Conservation (phyloP, 306 rosid genomes). For the Arachis stenosperma region DNA sequence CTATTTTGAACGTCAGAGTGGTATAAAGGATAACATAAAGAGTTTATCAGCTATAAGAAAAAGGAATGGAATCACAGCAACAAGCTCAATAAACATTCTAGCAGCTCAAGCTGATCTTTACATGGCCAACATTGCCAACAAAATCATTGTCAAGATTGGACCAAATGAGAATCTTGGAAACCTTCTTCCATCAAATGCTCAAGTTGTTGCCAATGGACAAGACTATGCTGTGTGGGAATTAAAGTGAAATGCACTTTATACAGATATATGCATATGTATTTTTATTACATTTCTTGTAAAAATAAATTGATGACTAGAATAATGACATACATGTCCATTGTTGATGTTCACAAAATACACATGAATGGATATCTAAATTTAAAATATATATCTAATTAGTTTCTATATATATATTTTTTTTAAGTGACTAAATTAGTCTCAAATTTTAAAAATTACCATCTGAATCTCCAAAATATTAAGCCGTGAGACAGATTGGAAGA, state of each 20-base stretch:
- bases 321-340: not conserved
- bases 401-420: too few species aligned
- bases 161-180: conserved; percentile 50
- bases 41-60: conserved; percentile 50
- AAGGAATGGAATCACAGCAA: conserved; percentile 55
- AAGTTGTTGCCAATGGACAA: conserved; percentile 50
- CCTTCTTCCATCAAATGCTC: conserved; percentile 60
- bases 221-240: conserved; percentile 73
- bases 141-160: conserved; percentile 69
- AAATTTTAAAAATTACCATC: too few species aligned
- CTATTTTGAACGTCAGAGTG: conserved; percentile 52
- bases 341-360: not conserved
- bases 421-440: too few species aligned
- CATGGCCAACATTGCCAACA: conserved; percentile 61
- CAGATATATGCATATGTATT: not conserved
- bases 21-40: conserved; percentile 48
- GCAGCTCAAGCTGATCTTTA: conserved; percentile 64
- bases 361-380: too few species aligned
- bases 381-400: too few species aligned
- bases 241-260: conserved; percentile 3
- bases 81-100: conserved; percentile 56
- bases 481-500: too few species aligned
- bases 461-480: too few species aligned
- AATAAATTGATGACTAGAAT: conserved; percentile 3
- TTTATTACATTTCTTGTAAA: not conserved